Base-by-base conservation (phyloP, 148 eudicot genomes). In the Silene latifolia region DNA sequence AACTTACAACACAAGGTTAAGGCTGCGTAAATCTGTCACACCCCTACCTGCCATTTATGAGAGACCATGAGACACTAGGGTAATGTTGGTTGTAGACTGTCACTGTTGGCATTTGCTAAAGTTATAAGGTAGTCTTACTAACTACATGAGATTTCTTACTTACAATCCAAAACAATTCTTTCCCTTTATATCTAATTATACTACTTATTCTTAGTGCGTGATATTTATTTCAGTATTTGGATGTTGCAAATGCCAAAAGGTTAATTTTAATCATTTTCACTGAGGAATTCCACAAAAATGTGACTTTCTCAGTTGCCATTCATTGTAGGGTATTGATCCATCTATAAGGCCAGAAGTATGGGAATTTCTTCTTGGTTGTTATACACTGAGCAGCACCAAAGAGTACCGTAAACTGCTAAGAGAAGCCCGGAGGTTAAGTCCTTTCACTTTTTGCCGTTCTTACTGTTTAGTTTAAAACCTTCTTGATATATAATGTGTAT, bases 291-390 rank as follows among this genome's bases (percentile, higher is more conserved):
- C 15, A 25, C 18, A 32, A 27, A 61, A 54, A 21, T 51, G 62
- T 82, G 46, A 82, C 60, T 58, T 39, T 72, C 35, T 63, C n/a
- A 12, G 18, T 12, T 53, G 54, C 62, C 74, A 73, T 61, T 76
- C 8, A 79, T 74, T 74, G 24, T 77, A 94, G 98, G 98, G 98
- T 19, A 90, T 94, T 77, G 97, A 94, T 90, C 97, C 98, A 78
- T 90, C 96, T 74, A 94, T 94, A 77, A 87, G 98, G 81, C 78
- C 97, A 46, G 97, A 94, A 86, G 98, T 94, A 76, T 94, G 98
- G 98, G 98, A 94, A 71, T 94, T 92, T 82, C 98, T 94, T 83
- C 86, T 94, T 82, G 98, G 98, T 69, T 94, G 98, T 89, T 94
- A 92, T 83, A 79, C 89, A 74, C 77, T 94, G 87, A 87, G 83